A percentile compares a stretch with the other conserved stretches of the same genome.
phyloP scores from a whole-genome alignment of 345 rosid genomes.

The Eucalyptus polybractea region DNA sequence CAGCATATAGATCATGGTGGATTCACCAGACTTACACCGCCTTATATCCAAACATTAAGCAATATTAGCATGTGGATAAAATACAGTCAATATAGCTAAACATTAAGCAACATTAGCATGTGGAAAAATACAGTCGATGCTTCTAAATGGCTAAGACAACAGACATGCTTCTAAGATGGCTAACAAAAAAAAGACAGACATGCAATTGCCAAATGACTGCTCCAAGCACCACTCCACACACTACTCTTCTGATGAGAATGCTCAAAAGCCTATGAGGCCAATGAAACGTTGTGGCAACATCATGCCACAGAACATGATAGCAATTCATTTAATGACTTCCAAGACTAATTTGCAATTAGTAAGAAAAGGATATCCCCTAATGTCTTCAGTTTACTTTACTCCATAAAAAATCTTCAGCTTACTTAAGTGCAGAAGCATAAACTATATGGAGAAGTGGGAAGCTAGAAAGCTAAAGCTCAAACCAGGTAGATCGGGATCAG shows the following conservation, averaged over 20 bases:
- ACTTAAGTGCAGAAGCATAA: neutral
- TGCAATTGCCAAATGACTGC: neutral
- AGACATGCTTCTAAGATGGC: neutral
- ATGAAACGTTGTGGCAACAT: neutral
- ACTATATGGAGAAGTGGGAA: neutral
- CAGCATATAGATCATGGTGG: neutral
- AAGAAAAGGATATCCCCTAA: neutral
- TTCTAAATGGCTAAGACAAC: no score
- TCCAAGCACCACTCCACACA: neutral
- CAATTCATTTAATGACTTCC: neutral
- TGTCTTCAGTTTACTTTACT: neutral
- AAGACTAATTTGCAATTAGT: neutral
- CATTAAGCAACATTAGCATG: neutral
- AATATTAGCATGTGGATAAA: neutral
- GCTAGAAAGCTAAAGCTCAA: neutral
- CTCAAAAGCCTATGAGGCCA: neutral
- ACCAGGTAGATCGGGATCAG: neutral
- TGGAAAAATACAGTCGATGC: neutral
- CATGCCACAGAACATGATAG: neutral
- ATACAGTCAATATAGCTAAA: neutral
- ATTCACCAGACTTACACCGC: neutral
- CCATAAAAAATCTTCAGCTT: neutral
- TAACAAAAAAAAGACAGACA: neutral
- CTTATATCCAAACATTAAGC: neutral
- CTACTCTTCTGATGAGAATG: neutral